phyloP scores from a whole-genome alignment of 2,329 filamentous ascomycete species.

The Calonectria pteridis region DNA sequence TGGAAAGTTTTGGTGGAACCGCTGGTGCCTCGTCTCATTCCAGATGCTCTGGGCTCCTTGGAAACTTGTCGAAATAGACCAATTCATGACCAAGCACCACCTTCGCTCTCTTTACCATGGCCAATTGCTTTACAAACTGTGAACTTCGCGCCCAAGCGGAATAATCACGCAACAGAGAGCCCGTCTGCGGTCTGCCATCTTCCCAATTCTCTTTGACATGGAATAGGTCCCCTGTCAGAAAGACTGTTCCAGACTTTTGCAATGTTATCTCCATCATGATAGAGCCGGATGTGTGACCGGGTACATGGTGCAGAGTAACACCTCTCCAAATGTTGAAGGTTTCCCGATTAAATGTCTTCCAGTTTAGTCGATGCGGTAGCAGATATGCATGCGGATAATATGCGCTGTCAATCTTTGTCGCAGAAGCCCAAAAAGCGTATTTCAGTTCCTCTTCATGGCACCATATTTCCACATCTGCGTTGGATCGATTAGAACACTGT shows the following conservation, averaged over 20 bases:
- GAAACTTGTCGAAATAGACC: not conserved
- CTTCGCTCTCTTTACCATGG: not conserved
- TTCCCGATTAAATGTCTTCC: constrained; percentile 1
- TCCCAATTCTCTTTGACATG: constrained; percentile 1
- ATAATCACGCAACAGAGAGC: not conserved
- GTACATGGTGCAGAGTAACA: not conserved
- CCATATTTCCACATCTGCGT: not conserved
- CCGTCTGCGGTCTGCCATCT: not conserved
- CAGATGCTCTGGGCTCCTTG: not conserved
- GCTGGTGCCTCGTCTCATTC: not conserved
- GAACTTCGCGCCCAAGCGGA: not conserved
- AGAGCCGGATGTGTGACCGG: not conserved
- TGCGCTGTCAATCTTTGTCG: not conserved
- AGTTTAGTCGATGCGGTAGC: not conserved
- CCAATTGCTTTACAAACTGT: not conserved
- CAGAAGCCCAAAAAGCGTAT: constrained; percentile 2
- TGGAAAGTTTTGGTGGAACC: not conserved
- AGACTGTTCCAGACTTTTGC: not conserved
- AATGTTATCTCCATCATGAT: not conserved
- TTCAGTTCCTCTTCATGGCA: not conserved
- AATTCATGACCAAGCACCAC: not conserved
- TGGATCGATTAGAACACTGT: not conserved
- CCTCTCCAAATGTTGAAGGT: not conserved
- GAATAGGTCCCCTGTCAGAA: not conserved
- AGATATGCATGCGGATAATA: not conserved